Evolutionary conservation across 257 asterid species (phyloP).

Genomic region (Solanum tarijense): DNA sequence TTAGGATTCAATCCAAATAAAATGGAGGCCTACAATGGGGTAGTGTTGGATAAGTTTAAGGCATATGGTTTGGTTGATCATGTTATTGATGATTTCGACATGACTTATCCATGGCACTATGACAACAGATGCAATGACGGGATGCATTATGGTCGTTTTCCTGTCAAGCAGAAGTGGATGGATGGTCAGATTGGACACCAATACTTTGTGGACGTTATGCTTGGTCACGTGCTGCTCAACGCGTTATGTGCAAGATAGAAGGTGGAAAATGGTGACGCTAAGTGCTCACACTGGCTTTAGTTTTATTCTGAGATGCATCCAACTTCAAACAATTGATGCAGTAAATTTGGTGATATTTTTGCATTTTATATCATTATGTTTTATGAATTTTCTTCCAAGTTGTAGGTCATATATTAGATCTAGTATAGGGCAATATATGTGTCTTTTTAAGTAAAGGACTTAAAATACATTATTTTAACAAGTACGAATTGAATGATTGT

Average conservation of each 20-base stretch:
- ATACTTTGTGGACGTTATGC: constrained; percentile 90
- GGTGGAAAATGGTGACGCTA: not conserved
- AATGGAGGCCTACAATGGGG: constrained; percentile 88
- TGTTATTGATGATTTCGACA: constrained; percentile 72
- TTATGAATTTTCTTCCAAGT: not conserved
- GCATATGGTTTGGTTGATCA: constrained; percentile 28
- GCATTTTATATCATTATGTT: not conserved
- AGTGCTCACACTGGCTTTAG: not conserved
- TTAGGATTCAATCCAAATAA: constrained; percentile 74
- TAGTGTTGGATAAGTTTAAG: constrained; percentile 69
- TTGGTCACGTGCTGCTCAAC: constrained; percentile 67
- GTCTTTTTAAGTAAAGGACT: not conserved
- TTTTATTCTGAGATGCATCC: not conserved
- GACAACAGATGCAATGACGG: constrained; percentile 90
- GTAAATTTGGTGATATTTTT: not conserved
- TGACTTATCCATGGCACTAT: constrained; percentile 94
- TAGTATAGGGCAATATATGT: not conserved
- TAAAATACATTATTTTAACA: not conserved
- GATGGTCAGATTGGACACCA: constrained; percentile 89
- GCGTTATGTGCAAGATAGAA: constrained; percentile 31
- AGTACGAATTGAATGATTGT: not conserved
- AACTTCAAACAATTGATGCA: not conserved
- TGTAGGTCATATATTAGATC: not conserved
- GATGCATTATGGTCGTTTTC: constrained; percentile 91
- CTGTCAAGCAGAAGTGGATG: constrained; percentile 63